Evolutionary conservation across 208 protist genomes (phyloP).

Genomic region (Trypanosoma melophagium): DNA sequence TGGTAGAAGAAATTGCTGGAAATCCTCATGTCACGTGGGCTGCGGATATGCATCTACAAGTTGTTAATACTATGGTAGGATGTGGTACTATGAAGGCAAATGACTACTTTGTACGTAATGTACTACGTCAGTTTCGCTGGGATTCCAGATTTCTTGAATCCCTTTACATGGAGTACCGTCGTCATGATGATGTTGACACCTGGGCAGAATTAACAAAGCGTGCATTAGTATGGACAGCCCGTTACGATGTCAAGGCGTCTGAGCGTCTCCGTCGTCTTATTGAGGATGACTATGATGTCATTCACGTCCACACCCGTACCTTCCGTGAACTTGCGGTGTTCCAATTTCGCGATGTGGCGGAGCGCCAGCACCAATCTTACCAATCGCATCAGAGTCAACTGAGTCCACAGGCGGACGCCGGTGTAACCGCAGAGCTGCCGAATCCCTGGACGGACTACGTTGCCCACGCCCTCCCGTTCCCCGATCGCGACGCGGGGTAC

Average conservation of each 20-base stretch:
- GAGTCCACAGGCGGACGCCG: no score
- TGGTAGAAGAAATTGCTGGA: constrained; percentile 63
- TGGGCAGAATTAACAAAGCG: constrained; percentile 91
- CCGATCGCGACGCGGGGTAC: constrained; percentile 88
- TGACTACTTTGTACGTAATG: constrained; percentile 89
- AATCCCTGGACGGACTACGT: constrained; percentile 91
- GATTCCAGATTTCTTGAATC: constrained; percentile 72
- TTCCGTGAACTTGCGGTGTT: constrained; percentile 90
- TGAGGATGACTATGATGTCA: constrained; percentile 90
- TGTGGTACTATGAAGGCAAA: constrained; percentile 90
- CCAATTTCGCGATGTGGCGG: constrained; percentile 86
- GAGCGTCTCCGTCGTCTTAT: constrained; percentile 79
- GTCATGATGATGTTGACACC: constrained; percentile 74
- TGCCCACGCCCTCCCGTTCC: constrained; percentile 86
- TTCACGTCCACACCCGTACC: constrained; percentile 84
- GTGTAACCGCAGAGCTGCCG: constrained; percentile 70
- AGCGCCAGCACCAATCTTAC: constrained; percentile 60
- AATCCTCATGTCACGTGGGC: constrained; percentile 83
- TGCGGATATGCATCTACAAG: constrained; percentile 84
- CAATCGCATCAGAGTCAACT: no score
- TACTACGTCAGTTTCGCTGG: constrained; percentile 86
- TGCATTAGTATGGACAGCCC: constrained; percentile 85
- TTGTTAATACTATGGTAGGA: constrained; percentile 71
- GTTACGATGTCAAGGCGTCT: constrained; percentile 79
- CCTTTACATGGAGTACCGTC: constrained; percentile 88